Base-by-base conservation (phyloP, 2,329 filamentous ascomycete genomes). In the Chrysosporium keratinophilum region DNA sequence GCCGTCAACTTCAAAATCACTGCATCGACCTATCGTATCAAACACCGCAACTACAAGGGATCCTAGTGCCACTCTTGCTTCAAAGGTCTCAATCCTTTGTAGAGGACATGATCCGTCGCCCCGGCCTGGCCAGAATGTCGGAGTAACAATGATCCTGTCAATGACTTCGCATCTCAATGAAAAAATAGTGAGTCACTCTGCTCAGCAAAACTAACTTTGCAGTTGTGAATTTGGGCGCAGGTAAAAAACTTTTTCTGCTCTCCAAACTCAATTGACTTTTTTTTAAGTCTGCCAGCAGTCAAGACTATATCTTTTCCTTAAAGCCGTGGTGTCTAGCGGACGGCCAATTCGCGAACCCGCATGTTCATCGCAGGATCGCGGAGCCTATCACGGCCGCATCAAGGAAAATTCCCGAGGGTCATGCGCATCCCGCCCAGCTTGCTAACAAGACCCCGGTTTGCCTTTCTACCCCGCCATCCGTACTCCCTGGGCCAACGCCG, bases 351-450 rank as follows among this genome's bases (percentile, higher is more conserved):
- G 42, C 50, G 39, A 15, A 37, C 6, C 14, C 42, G 50, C 35
- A 46, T 46, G 41, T 46, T 12, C 41, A 40, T 33, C 23, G 42
- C 50, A n/a, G 42, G 33, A 9, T 46, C 23, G 33, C 40, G 41
- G 19, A 46, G 50, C 43, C 42, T 52, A 39, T 52, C 34, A 42
- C 50, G 50, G 35, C 34, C 23, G 40, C 34, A 12, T 31, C 20
- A 23, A 31, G 50, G 14, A 20, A 40, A 28, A n/a, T 10, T 45
- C 35, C 54, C 56, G 54, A 56, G 56, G 55, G 54, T 39, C 48
- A 54, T 52, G 52, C 51, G 15, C 33, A 42, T 52, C 34, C 45
- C 34, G 42, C 62, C 60, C 56, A 59, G 53, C 54, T 37, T 42
- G 15, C 51, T 43, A 47, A 44, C 6, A 23, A 20, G 20, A 39